These are phyloP conservation scores for Trichomonascaceae sp. DNA, from an alignment of 1,139 yeast species.

Conservation along the genomic window DNA sequence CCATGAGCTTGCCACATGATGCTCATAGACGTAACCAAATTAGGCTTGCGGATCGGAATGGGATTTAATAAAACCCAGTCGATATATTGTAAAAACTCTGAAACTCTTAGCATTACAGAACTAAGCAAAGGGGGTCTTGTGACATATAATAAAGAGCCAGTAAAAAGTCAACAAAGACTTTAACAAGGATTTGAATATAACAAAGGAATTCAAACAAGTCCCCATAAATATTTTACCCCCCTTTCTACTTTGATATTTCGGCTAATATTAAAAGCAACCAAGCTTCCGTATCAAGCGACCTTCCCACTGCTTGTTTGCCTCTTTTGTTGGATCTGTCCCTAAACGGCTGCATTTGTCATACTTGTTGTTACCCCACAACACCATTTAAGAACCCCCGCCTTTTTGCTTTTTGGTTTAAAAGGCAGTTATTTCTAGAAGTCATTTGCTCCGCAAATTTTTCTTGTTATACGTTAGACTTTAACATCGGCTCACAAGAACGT, in stretches of 20 bases:
- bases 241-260: neutral
- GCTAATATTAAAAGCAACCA: neutral
- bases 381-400: neutral
- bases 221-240: neutral
- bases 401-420: neutral
- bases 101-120: neutral
- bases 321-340: neutral
- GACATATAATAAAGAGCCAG: too few relatives aligned
- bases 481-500: neutral
- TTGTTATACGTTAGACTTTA: neutral
- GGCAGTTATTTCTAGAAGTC: neutral
- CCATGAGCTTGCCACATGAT: neutral
- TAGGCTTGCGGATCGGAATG: neutral
- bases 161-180: neutral
- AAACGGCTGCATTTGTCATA: neutral
- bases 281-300: neutral
- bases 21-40: neutral
- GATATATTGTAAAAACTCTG: neutral
- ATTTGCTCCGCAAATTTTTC: neutral
- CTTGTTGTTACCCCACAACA: neutral
- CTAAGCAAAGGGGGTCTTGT: neutral
- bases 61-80: neutral
- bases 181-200: too few relatives aligned
- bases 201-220: neutral
- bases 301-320: neutral